Percentiles rank a stretch among this genome's conserved stretches.
Evolutionary conservation across 306 rosid species (phyloP).

Genomic region (Vicia sativa): DNA sequence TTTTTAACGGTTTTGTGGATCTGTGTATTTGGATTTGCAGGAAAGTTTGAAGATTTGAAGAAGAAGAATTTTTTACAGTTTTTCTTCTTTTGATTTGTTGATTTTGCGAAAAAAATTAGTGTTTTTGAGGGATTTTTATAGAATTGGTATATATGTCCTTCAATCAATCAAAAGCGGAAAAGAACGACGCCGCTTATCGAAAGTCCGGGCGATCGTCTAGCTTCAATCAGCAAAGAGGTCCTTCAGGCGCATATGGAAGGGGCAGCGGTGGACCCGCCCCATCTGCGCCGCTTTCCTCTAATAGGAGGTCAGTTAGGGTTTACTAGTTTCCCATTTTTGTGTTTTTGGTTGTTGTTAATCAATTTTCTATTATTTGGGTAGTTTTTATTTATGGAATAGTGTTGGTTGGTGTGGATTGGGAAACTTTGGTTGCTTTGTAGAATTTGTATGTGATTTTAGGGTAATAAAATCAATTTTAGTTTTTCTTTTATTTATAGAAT

Average conservation of each 20-base stretch:
- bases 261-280: conserved; percentile 81
- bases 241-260: conserved; percentile 57
- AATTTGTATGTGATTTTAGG: neutral
- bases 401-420: conserved; percentile 2
- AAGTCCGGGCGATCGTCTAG: conserved; percentile 68
- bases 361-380: neutral
- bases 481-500: neutral
- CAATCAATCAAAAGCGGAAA: conserved; percentile 92
- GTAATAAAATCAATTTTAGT: neutral
- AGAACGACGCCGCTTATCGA: conserved; percentile 70
- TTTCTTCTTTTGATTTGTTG: neutral
- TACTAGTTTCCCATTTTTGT: neutral
- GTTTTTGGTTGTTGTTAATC: neutral
- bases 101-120: neutral
- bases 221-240: conserved; percentile 81
- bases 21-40: conserved; percentile 54
- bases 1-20: conserved; percentile 33
- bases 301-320: conserved; percentile 61
- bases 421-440: neutral
- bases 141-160: conserved; percentile 91
- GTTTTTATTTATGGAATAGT: neutral
- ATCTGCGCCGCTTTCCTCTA: conserved; percentile 41
- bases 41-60: conserved; percentile 34
- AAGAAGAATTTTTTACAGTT: neutral
- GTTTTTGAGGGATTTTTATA: conserved; percentile 50